These are phyloP conservation scores for Euphorbia schlechtendalii DNA, from an alignment of 441 rosid genomes.

Conservation along the genomic window DNA sequence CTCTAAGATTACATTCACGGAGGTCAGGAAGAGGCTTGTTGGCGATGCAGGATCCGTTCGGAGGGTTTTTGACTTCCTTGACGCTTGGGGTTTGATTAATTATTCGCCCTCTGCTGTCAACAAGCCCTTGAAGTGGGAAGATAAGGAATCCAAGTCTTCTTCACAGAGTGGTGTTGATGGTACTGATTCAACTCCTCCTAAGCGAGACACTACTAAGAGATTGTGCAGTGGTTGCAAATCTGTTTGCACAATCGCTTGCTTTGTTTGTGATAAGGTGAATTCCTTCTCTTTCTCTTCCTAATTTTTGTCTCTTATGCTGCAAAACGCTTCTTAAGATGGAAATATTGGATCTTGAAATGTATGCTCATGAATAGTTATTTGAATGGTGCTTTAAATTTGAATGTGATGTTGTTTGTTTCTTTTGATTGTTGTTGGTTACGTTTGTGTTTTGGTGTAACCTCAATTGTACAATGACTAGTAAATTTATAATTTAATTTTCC, in stretches of 20 bases:
- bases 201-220: too few species aligned
- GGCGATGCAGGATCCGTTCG: constrained; percentile 66
- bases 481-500: neutral
- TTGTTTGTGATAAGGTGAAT: constrained; percentile 70
- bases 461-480: too few species aligned
- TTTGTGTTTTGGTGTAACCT: too few species aligned
- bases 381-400: neutral
- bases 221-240: constrained; percentile 36
- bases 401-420: neutral
- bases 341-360: neutral
- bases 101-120: too few species aligned
- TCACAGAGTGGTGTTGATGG: neutral
- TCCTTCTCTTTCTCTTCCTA: neutral
- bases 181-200: neutral
- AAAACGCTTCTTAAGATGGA: neutral
- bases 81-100: constrained; percentile 81
- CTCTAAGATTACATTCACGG: constrained; percentile 69
- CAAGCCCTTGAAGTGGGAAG: constrained; percentile 70
- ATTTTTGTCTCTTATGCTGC: neutral
- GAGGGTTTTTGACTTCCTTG: constrained; percentile 85
- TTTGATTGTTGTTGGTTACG: too few species aligned
- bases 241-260: constrained; percentile 79
- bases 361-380: neutral
- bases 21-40: constrained; percentile 64
- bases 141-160: constrained; percentile 41